Evolutionary conservation across 2,329 filamentous ascomycete species (phyloP), one percentile per base, ranked within the genome.

Genomic region (Geoglossum cookeanum): DNA sequence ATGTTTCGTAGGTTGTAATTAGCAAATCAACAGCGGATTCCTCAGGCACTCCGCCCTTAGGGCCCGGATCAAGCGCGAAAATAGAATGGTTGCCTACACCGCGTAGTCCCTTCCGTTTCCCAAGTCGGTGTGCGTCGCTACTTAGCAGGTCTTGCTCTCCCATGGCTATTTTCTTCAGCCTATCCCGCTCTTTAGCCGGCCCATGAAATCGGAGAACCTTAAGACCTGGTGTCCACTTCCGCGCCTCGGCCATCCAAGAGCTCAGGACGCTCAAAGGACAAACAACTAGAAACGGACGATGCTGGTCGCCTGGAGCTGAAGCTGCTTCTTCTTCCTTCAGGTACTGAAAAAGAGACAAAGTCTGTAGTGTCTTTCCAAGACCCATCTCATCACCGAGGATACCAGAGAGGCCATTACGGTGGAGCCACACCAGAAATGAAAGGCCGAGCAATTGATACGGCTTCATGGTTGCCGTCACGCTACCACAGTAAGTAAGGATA

Each of bases 381-480:
- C 74, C 74, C 74, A 75, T 76, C 57, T 75, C 74, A 56, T 76
- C 73, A 17, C 73, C 74, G 2, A 76, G 62, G 42, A 76, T 73
- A 4, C 69, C 68, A 7, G 70, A 69, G 60, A 73, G 65, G 57
- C 71, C 70, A 58, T 75, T 74, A 1, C 68, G 64, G 59, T 74
- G 68, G 57, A 74, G 68, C 60, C 74, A 70, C 0, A 74, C 62
- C 6, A 78, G 68, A 61, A 76, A 77, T 0, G 72, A 74, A 0
- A 78, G 65, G 0, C 75, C 75, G 3, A 72, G 70, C 0, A 77
- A 63, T 59, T 77, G 75, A 52, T 78, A 76, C 2, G 73, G 70
- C 61, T 77, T 78, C 66, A 78, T 74, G 0, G 63, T 70, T 0
- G 77, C 77, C 1, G 64, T 73, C 11, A 80, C 70, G 1, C 68